Conservation (phyloP, 2,329 filamentous ascomycete genomes). For the Fusarium setosum region DNA sequence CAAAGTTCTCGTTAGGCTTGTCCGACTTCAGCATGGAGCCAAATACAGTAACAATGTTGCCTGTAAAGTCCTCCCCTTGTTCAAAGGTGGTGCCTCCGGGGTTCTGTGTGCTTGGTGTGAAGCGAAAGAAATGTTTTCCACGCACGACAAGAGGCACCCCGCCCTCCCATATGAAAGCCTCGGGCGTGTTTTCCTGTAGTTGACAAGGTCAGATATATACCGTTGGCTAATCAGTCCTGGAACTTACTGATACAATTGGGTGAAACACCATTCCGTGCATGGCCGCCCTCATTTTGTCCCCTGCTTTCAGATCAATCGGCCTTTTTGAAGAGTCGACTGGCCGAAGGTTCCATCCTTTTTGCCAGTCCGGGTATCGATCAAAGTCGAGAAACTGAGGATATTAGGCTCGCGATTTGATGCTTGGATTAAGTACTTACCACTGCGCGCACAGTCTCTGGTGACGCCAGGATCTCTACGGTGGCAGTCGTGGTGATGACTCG, state of each 20-base stretch:
- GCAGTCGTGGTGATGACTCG: neutral
- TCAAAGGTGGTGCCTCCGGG: slow-evolving; percentile 26
- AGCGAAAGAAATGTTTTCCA: slow-evolving; percentile 22
- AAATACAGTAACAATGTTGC: neutral
- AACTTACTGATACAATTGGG: slow-evolving; percentile 17
- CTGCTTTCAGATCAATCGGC: slow-evolving; percentile 1
- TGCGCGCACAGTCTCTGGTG: slow-evolving; percentile 21
- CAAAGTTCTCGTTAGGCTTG: slow-evolving; percentile 10
- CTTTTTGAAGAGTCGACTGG: neutral
- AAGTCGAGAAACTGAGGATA: slow-evolving; percentile 26
- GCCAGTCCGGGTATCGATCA: slow-evolving; percentile 27
- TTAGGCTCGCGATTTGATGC: neutral
- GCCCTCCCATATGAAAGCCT: slow-evolving; percentile 24
- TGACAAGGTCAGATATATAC: neutral
- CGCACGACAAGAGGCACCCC: slow-evolving; percentile 1
- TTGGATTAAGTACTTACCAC: neutral
- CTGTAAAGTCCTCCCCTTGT: slow-evolving; percentile 21
- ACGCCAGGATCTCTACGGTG: slow-evolving; percentile 30
- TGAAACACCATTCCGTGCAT: slow-evolving; percentile 24
- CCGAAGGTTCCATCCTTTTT: slow-evolving; percentile 21
- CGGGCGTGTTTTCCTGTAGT: slow-evolving; percentile 17
- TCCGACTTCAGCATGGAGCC: slow-evolving; percentile 21
- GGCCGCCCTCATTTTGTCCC: slow-evolving; percentile 17
- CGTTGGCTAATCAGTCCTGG: neutral
- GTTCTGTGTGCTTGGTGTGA: slow-evolving; percentile 22